Evolutionary conservation across 2,329 filamentous ascomycete species (phyloP).

Genomic region (Amesomyces nigricolor): DNA sequence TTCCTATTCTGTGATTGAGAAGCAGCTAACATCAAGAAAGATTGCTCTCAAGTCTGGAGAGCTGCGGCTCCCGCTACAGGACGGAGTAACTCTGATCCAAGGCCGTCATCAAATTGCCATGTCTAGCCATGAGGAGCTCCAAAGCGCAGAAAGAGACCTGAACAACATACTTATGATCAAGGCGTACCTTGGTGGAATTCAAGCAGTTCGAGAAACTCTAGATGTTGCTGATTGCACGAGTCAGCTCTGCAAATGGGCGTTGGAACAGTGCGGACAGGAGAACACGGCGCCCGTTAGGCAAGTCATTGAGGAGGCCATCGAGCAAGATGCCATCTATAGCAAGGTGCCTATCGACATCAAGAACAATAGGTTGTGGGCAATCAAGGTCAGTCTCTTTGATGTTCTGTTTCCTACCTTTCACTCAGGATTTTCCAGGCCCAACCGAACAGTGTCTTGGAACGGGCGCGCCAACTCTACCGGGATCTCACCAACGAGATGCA

Average conservation of each 20-base stretch:
- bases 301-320: conserved; percentile 65
- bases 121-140: conserved; percentile 58
- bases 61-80: conserved; percentile 2
- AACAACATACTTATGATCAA: conserved; percentile 86
- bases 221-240: conserved; percentile 52
- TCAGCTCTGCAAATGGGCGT: conserved; percentile 62
- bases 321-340: conserved; percentile 74
- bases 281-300: conserved; percentile 55
- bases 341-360: conserved; percentile 76
- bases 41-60: neutral
- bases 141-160: conserved; percentile 71
- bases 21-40: conserved; percentile 2
- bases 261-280: conserved; percentile 59
- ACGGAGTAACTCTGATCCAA: conserved; percentile 16
- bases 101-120: conserved; percentile 65
- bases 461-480: conserved; percentile 13
- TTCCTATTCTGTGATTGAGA: neutral
- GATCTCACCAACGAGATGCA: conserved; percentile 11
- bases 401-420: neutral
- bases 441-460: conserved; percentile 66
- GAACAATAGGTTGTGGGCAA: conserved; percentile 85
- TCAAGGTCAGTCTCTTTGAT: conserved; percentile 53
- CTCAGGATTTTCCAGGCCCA: conserved; percentile 51
- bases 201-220: conserved; percentile 63
- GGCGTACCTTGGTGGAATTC: conserved; percentile 65